Evolutionary conservation across 345 rosid species (phyloP), one percentile per base, ranked within the genome.

Genomic region (Gossypium turneri): DNA sequence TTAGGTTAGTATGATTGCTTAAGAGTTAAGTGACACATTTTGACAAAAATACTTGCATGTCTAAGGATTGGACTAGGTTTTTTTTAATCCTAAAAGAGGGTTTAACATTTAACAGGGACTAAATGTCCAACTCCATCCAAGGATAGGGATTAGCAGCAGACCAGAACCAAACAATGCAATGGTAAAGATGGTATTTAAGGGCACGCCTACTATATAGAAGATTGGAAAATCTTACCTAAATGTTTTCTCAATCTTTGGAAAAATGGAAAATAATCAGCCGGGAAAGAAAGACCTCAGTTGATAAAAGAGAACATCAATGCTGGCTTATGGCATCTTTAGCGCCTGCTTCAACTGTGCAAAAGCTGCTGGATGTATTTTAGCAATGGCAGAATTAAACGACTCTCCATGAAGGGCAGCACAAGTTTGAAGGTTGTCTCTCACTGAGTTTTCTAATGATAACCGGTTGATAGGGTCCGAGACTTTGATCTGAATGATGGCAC

Each of bases 261-360:
- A 20, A 50, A 17, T 47, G 4, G 64, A 34, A 58, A 64, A 72
- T 50, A 25, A 51, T 73, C 17, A 60, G 20, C 38, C 60, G 45
- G 70, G 16, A 74, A 72, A 50, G 41, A 11, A 74, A 20, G 76
- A 27, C 74, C 25, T 66, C 58, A 17, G 34, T 9, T 13, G 47
- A 64, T 27, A 6, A 43, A 7, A 45, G 51, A 24, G 48, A 56
- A 65, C 7, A 41, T 24, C 45, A 41, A 25, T 16, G 24, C 34
- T 15, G 57, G 61, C 64, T 83, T 89, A 91, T 5, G 87, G 84
- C 84, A 95, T 87, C 88, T 93, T 93, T 82, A 93, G 82, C n/a
- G 94, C 99, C 82, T 90, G 90, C 84, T 95, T 93, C 84, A 95
- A 79, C 82, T 91, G 98, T 60, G 92, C 84, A 64, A 93, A 79